Base-by-base conservation (phyloP, 1,139 yeast species). In the Suzukiozyma palmioleophila region DNA sequence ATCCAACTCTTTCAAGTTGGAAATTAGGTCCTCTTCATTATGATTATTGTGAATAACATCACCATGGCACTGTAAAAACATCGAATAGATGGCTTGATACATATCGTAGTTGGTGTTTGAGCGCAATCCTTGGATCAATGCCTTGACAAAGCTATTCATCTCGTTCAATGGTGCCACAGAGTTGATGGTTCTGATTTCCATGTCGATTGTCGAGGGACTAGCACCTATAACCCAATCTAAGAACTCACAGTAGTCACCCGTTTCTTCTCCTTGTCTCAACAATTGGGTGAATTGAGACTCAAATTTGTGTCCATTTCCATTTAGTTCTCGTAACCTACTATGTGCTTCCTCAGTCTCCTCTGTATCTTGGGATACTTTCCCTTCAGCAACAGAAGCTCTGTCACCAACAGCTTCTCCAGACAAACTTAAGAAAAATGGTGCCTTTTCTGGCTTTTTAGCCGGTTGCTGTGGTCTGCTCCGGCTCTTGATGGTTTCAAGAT, bases 401-500 rank as follows among this genome's bases (percentile, higher is more conserved):
- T 82, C 88, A 42, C 90, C 89, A 39, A 81, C 84, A 15, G 73
- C 69, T 39, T 74, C 79, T 32, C 88, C 89, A 3, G 77, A 59
- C 26, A 83, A 64, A 36, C 80, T 77, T 44, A 94, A 67, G 61
- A 78, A 78, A 63, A 94, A 94, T 8, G 98, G 97, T 0, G 89
- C 79, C 45, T 79, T 76, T 49, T 84, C 85, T 2, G 97, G 90
- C 49, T 83, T 88, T 67, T 86, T 86, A 21, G 94, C 87, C 0
- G 94, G 84, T 54, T 88, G 97, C 43, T 70, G 81, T 8, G 98
- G 97, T 60, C 87, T 92, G 56, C 89, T 89, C 52, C 97, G 77
- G 57, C 77, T 79, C 53, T 80, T 87, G 50, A 94, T 90, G 5
- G 81, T 77, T 51, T 94, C 97, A 51, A 94, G 65, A 56, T 92